Conservation (phyloP, 148 eudicot species). For the Amaranthus cruentus region DNA sequence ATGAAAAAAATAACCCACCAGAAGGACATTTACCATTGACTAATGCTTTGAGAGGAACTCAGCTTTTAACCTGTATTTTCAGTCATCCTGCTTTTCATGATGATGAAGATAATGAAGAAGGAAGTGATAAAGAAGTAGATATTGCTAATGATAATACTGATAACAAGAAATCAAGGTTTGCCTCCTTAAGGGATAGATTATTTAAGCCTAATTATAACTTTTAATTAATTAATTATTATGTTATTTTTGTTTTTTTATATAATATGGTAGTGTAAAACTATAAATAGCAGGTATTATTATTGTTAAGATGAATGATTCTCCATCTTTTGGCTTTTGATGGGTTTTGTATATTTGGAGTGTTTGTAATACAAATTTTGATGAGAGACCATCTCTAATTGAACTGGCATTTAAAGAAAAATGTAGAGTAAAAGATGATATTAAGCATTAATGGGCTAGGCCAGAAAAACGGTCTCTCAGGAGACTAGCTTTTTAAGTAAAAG, state of each 20-base stretch:
- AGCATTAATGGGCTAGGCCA: too few relatives aligned
- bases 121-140: slow-evolving; percentile 5
- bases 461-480: too few relatives aligned
- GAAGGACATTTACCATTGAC: slow-evolving; percentile 90
- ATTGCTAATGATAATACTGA: slow-evolving; percentile 14
- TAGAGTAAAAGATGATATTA: too few relatives aligned
- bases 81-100: slow-evolving; percentile 74
- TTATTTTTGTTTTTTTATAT: background rate
- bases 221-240: slow-evolving; percentile 21
- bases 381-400: too few relatives aligned
- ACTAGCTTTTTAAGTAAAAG: background rate
- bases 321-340: slow-evolving; percentile 3
- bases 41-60: slow-evolving; percentile 89
- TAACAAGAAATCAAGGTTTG: slow-evolving; percentile 31
- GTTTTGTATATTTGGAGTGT: background rate
- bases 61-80: slow-evolving; percentile 51
- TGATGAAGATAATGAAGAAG: slow-evolving; percentile 27
- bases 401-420: too few relatives aligned
- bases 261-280: background rate
- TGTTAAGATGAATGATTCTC: background rate
- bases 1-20: slow-evolving; percentile 39
- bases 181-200: slow-evolving; percentile 34
- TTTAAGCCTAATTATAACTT: slow-evolving; percentile 66
- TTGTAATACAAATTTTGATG: background rate
- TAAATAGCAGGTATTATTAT: background rate